These are phyloP conservation scores for Colletotrichum shisoi DNA, from an alignment of 2,329 filamentous ascomycete genomes.

Conservation along the genomic window DNA sequence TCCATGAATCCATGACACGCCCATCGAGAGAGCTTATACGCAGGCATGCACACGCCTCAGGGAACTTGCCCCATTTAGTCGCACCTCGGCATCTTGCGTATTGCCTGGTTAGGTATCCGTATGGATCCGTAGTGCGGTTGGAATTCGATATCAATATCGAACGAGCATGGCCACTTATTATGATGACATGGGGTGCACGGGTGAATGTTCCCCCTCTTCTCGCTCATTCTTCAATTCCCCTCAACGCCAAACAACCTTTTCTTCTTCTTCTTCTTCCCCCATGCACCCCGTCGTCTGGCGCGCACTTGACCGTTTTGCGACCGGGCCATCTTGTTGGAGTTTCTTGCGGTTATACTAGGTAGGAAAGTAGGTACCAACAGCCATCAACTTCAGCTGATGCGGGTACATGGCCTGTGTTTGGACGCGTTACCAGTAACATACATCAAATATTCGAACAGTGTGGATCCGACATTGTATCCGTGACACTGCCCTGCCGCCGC, in stretches of 20 bases:
- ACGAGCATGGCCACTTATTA: slow-evolving; percentile 29
- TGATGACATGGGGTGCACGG: slow-evolving; percentile 23
- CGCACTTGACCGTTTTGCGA: not conserved
- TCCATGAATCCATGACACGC: not conserved
- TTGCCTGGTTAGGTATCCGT: too few species aligned
- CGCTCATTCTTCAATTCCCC: slow-evolving; percentile 1
- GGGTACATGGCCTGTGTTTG: not conserved
- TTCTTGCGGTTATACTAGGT: not conserved
- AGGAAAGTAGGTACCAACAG: slow-evolving; percentile 4
- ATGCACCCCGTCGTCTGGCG: not conserved
- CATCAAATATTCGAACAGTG: slow-evolving; percentile 9
- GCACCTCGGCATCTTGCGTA: slow-evolving; percentile 12
- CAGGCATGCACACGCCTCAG: not conserved
- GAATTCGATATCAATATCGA: slow-evolving; percentile 33
- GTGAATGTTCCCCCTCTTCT: slow-evolving; percentile 2
- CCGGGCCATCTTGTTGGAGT: not conserved
- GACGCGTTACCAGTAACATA: not conserved
- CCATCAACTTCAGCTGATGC: not conserved
- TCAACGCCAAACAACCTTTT: not conserved
- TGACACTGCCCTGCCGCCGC: slow-evolving; percentile 31
- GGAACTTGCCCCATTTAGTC: slow-evolving; percentile 24
- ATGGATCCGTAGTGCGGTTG: not conserved
- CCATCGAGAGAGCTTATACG: not conserved
- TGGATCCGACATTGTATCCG: slow-evolving; percentile 35
- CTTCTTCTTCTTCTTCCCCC: slow-evolving; percentile 2